Conservation (phyloP, 352 stramenopile species). For the Hyaloperonospora arabidopsidis region DNA sequence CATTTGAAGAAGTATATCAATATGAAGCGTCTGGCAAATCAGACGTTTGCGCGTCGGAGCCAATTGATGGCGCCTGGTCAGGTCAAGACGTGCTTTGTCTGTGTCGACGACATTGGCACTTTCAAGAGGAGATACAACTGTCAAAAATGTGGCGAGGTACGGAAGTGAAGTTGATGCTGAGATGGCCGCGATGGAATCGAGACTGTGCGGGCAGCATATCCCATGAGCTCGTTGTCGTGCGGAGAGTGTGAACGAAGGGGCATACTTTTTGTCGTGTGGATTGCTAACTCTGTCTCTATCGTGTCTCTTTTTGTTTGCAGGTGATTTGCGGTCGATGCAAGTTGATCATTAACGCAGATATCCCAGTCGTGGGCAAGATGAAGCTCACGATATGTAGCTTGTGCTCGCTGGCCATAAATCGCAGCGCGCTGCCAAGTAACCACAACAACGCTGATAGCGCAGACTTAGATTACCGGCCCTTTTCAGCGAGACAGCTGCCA, state of each 20-base stretch:
- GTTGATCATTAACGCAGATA: constrained; percentile 67
- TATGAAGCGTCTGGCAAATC: constrained; percentile 71
- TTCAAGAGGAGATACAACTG: constrained; percentile 80
- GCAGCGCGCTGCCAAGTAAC: constrained; percentile 46
- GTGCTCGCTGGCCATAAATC: constrained; percentile 70
- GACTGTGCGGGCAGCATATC: not conserved
- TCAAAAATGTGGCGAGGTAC: constrained; percentile 76
- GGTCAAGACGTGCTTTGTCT: constrained; percentile 76
- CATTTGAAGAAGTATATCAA: constrained; percentile 75
- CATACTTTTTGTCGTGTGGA: too few relatives aligned
- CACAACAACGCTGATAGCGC: constrained; percentile 31
- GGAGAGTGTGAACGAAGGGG: not conserved
- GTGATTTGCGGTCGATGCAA: constrained; percentile 71
- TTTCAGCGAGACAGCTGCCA: constrained; percentile 33
- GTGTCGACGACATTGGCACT: constrained; percentile 70
- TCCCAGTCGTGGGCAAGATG: constrained; percentile 77
- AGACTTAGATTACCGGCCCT: constrained; percentile 35
- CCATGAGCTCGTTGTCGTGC: constrained; percentile 10
- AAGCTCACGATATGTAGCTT: constrained; percentile 81
- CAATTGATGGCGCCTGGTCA: constrained; percentile 58
- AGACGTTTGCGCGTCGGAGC: constrained; percentile 58
- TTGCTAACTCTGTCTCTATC: constrained; percentile 7
- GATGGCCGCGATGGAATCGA: not conserved
- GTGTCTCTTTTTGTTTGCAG: constrained; percentile 21
- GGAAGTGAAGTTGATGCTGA: not conserved